A percentile compares a stretch with the other conserved stretches of the same genome.
phyloP scores from a whole-genome alignment of 192 early-diverging fungal genomes.

The Backusella parvicylindrica region DNA sequence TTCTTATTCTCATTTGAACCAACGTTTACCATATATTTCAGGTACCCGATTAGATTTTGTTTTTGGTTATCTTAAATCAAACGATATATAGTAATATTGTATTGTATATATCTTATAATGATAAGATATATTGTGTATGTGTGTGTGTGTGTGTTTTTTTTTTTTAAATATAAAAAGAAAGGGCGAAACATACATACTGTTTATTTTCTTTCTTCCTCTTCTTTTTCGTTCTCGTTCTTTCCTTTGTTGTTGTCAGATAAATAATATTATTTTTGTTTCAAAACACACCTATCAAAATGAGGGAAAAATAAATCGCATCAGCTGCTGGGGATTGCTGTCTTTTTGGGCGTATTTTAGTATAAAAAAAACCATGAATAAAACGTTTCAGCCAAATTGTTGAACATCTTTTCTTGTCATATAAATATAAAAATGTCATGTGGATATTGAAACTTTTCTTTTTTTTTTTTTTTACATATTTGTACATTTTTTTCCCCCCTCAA shows the following conservation, averaged over 20 bases:
- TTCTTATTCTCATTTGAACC: not conserved
- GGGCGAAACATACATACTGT: not conserved
- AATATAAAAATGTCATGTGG: not conserved
- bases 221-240: not conserved
- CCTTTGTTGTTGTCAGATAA: not conserved
- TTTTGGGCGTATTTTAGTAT: not conserved
- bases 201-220: not conserved
- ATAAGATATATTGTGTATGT: too few relatives aligned
- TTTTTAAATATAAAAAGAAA: not conserved
- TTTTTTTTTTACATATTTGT: not conserved
- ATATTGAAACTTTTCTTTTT: not conserved
- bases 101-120: not conserved
- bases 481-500: not conserved
- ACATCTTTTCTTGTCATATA: not conserved
- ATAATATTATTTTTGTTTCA: not conserved
- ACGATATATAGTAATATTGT: not conserved
- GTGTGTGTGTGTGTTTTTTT: too few relatives aligned
- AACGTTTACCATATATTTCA: not conserved
- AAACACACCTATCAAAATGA: not conserved
- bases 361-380: not conserved
- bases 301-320: not conserved
- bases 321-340: not conserved
- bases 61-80: not conserved
- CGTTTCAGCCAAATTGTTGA: not conserved
- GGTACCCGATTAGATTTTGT: not conserved